Evolutionary conservation across 2,329 filamentous ascomycete species (phyloP), one percentile per base, ranked within the genome.

Genomic region (Xylaria sp.): DNA sequence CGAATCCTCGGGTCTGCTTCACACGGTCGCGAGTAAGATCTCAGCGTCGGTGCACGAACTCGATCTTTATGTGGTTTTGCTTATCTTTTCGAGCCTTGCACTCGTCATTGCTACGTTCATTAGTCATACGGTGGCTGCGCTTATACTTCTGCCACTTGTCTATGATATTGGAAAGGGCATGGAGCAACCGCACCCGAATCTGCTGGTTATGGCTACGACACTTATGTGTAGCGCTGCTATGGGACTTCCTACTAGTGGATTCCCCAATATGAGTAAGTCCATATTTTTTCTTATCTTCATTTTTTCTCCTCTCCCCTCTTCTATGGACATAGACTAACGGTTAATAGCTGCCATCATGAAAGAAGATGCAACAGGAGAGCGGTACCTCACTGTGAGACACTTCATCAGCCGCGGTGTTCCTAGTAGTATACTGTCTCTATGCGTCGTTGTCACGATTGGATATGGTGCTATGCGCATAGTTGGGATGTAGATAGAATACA

Each of bases 211-310:
- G 94, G 92, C 89, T 0, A 89, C 91, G 57, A 94, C 96, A 11
- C 80, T 99, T 66, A 99, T 99, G 93, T 97, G 95, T 74, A 94
- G 90, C 68, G 94, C 94, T n/a, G 95, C 92, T 2, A 99, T 99
- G 95, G 95, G 89, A 12, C 78, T 99, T 77, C 95, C 95, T 2
- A 99, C 95, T 0, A 94, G 90, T 75, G 96, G 95, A 8, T 99
- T 99, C 80, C 95, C 95, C 1, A 99, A 99, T 71, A 99, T 99
- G 95, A 99, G 94, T 97, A 87, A 84, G 93, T 91, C 28, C 5
- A 4, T 31, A 4, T 31, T 9, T 31, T 9, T 31, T 31, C 9
- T 31, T 9, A 5, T 31, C 28, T 31, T 5, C 9, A 38, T 51
- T 53, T 58, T 23, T 25, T 46, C 17, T 6, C 19, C 3, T 17